Base-by-base conservation (phyloP, 1,284 basidiomycete species). In the Rhodotorula sp. region DNA sequence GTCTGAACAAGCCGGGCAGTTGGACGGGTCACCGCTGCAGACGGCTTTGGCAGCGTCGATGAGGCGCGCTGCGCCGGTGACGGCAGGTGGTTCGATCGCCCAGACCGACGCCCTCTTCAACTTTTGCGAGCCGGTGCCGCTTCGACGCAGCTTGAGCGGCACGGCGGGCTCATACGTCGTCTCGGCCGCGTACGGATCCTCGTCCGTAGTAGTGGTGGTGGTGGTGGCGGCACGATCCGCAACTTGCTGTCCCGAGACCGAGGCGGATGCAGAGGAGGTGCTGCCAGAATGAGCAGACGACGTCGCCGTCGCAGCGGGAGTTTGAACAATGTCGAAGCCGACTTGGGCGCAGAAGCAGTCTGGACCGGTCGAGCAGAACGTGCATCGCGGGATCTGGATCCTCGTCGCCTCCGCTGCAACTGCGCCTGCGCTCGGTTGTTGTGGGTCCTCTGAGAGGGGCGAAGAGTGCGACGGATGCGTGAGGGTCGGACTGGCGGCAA, bases 1-100 rank as follows among this genome's bases (percentile, higher is more conserved):
- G 57, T 78, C 75, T 18, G 75, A 72, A 55, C 77, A 78, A 3
- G 77, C 77, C 1, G 74, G 75, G 46, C 77, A 78, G 33, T 73
- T 77, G 30, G 70, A 66, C 7, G 76, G 76, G 30, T 77, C 75
- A 55, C 76, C 76, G 26, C 67, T 76, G 64, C 77, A 78, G 15
- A 72, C 64, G 1, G 62, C 68, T 62, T 71, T 59, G 26, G 64
- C 46, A 17, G 60, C 48, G 20, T 59, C 61, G 14, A 56, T 49
- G 49, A 64, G 5, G 53, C 30, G 18, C 53, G 51, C 44, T n/a
- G n/a, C 66, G 12, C 12, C 62, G 22, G 62, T 3, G 48, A 24
- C 22, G 64, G 45, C 45, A 3, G 15, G 37, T 42, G 26, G 55
- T 24, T 75, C 68, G 54, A 75, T 65, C 2, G 58, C 56, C 74